Evolutionary conservation across 2,329 filamentous ascomycete genomes (phyloP), one percentile per base, ranked within the genome.

Genomic region (Nothophaeocryptopus gaeumannii): DNA sequence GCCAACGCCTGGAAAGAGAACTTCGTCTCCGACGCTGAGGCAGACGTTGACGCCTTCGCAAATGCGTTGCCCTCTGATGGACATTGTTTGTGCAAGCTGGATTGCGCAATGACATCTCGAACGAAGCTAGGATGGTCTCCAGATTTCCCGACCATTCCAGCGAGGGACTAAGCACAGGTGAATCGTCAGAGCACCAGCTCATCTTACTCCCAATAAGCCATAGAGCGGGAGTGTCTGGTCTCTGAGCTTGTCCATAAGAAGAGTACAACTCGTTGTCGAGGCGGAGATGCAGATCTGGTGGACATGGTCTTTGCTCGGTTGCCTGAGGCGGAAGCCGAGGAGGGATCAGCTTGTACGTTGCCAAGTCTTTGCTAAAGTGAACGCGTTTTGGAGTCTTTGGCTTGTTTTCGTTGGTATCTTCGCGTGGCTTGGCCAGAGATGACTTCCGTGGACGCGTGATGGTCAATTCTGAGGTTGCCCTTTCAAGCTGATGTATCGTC

Each of bases 221-320:
- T 15, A 47, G 48, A n/a, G 47, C 48, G 12, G 51, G 51, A 15
- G 47, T 51, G 36, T 54, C 51, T 16, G 49, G 52, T 41, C 47
- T 47, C 36, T 13, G 36, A 8, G 14, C 34, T 29, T 38, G 31
- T 30, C 37, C 43, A 15, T 13, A 13, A n/a, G 47, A 34, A 29
- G 50, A 39, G 14, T 35, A 13, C 12, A 48, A 44, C 7, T 47
- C 50, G 30, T 48, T 13, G 20, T 52, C 45, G 20, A 26, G 20
- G 20, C 20, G 7, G 20, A 26, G 3, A 26, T 26, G 20, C 3
- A 26, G 20, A 26, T 26, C 20, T 26, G 20, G 7, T 26, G 20
- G 3, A 7, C 20, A 26, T 3, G 3, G 3, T 7, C 20, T 26
- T 3, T 26, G 20, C 20, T 26, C 7, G 3, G 20, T 7, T 26